A percentile compares a stretch with the other conserved stretches of the same genome.
Conservation (phyloP, 352 stramenopile genomes). For the Thraustochytrium sp. region DNA sequence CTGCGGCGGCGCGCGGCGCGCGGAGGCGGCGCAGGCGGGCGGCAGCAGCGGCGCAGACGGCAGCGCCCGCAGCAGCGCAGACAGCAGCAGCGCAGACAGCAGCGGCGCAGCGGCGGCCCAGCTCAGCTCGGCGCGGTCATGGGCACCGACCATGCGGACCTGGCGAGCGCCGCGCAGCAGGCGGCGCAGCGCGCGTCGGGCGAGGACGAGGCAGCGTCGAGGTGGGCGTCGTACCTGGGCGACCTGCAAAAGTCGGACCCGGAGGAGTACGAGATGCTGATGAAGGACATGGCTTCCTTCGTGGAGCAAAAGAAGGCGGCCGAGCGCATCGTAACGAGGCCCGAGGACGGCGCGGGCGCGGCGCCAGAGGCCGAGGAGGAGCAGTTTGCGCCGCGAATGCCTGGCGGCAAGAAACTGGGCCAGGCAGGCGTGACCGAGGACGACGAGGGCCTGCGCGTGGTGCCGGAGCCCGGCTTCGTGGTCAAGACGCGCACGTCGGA, state of each 20-base stretch:
- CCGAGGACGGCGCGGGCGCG: not conserved
- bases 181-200: not conserved
- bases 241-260: slow-evolving; percentile 33
- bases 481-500: slow-evolving; percentile 14
- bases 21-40: too few species aligned
- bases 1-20: too few species aligned
- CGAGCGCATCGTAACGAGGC: not conserved
- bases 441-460: not conserved
- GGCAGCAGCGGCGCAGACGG: too few species aligned
- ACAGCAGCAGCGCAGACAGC: too few species aligned
- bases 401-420: not conserved
- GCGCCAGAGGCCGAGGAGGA: not conserved
- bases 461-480: slow-evolving; percentile 20
- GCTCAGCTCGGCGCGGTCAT: too few species aligned
- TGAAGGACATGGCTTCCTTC: slow-evolving; percentile 24
- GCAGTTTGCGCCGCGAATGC: not conserved
- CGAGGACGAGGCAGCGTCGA: not conserved
- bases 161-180: not conserved
- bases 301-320: not conserved
- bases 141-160: too few species aligned
- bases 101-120: too few species aligned
- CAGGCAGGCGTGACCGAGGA: not conserved
- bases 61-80: too few species aligned
- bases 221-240: slow-evolving; percentile 9
- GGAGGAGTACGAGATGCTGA: slow-evolving; percentile 31